phyloP scores from a whole-genome alignment of 2,329 filamentous ascomycete species.

The Pyrenophora graminea region DNA sequence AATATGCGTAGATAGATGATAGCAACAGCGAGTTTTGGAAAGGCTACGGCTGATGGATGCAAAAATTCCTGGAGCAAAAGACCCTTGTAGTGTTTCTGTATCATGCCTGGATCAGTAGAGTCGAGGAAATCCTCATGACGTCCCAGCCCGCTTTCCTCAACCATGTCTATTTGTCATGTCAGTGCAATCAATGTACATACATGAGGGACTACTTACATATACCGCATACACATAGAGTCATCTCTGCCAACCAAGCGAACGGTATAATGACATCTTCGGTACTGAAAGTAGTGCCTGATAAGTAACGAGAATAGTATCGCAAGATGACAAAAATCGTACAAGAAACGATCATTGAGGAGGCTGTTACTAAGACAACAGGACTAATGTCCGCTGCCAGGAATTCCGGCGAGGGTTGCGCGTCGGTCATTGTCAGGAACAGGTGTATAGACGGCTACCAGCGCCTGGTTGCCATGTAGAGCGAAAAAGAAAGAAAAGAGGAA shows the following conservation, averaged over 20 bases:
- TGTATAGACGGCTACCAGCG: conserved; percentile 2
- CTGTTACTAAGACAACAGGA: conserved; percentile 18
- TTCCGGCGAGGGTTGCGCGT: conserved; percentile 3
- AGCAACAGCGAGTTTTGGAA: conserved; percentile 33
- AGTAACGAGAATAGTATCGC: conserved; percentile 28
- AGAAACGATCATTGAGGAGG: conserved; percentile 24
- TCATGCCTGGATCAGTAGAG: conserved; percentile 16
- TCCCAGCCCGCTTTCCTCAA: conserved; percentile 28
- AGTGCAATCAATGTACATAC: background rate
- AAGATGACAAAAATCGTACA: conserved; percentile 27
- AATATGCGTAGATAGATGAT: conserved; percentile 33
- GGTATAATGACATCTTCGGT: conserved; percentile 28
- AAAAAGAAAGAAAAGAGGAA: background rate
- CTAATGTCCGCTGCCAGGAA: conserved; percentile 25
- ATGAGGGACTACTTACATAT: conserved; percentile 21
- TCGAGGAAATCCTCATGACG: conserved; percentile 26
- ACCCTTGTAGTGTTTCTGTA: conserved; percentile 29
- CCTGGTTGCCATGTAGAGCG: conserved; percentile 14
- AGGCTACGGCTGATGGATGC: conserved; percentile 32
- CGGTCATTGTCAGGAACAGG: background rate
- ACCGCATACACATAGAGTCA: conserved; percentile 25
- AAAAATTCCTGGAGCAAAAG: conserved; percentile 31
- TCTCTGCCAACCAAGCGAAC: conserved; percentile 28
- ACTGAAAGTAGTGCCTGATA: conserved; percentile 20
- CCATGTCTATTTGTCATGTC: conserved; percentile 25